These are phyloP conservation scores for Pseudopediastrum boryanum DNA, from an alignment of 139 green algal species.

Conservation along the genomic window DNA sequence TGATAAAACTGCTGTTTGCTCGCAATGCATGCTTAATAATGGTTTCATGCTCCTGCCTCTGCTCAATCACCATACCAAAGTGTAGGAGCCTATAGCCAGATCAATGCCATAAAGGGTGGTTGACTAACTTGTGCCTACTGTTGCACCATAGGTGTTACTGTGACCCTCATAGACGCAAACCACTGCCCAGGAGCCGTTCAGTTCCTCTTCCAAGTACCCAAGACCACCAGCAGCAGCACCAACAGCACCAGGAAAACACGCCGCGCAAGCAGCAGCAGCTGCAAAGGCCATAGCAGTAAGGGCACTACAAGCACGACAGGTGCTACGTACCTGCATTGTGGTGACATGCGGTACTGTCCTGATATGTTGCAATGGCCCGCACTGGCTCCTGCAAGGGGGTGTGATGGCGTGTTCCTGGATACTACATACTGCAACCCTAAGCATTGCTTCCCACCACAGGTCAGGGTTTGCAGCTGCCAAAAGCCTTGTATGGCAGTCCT, in stretches of 20 bases:
- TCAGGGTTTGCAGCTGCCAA: too few relatives aligned
- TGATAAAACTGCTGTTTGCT: too few relatives aligned
- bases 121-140: neutral
- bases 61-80: neutral
- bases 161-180: conserved; percentile 81
- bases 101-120: neutral
- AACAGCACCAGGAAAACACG: too few relatives aligned
- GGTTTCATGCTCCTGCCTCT: neutral
- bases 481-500: too few relatives aligned
- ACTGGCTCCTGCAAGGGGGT: conserved; percentile 53
- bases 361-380: conserved; percentile 53
- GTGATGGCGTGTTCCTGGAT: conserved; percentile 77
- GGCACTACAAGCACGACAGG: conserved; percentile 26
- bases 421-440: conserved; percentile 84
- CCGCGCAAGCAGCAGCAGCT: too few relatives aligned
- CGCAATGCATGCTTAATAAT: neutral
- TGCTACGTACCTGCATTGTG: conserved; percentile 69
- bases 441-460: conserved; percentile 72
- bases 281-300: neutral
- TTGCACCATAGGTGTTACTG: conserved; percentile 56
- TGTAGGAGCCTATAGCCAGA: neutral
- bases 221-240: too few relatives aligned
- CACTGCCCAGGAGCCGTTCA: conserved; percentile 83
- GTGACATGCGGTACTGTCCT: conserved; percentile 75
- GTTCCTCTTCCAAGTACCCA: conserved; percentile 76